Conservation (phyloP, 2,329 filamentous ascomycete genomes). For the Ramularia endophylla region DNA sequence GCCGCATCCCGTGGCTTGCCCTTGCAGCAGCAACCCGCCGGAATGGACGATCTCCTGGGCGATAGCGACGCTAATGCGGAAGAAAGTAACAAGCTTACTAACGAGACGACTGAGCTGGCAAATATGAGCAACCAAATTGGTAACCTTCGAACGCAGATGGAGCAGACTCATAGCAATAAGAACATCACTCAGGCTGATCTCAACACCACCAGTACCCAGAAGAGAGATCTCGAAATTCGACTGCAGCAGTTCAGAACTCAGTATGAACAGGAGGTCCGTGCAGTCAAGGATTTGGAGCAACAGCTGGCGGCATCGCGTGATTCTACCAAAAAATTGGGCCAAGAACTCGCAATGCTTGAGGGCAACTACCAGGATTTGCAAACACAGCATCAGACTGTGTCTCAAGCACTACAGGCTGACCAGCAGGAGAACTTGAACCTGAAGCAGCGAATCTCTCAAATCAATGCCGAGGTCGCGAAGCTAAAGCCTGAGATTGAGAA, state of each 20-base stretch:
- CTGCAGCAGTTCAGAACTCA: slow-evolving; percentile 77
- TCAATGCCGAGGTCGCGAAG: slow-evolving; percentile 76
- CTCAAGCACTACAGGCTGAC: slow-evolving; percentile 71
- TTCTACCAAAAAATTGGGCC: slow-evolving; percentile 77
- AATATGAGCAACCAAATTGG: slow-evolving; percentile 96
- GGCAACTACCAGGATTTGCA: slow-evolving; percentile 75
- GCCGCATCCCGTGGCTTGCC: slow-evolving; percentile 20
- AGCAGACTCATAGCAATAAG: slow-evolving; percentile 81
- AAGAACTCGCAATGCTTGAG: slow-evolving; percentile 77
- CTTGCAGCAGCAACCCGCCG: slow-evolving; percentile 36
- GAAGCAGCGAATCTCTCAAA: slow-evolving; percentile 78
- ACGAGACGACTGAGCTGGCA: slow-evolving; percentile 85
- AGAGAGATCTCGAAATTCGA: slow-evolving; percentile 86
- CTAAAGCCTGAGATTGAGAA: slow-evolving; percentile 91
- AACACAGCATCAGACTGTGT: slow-evolving; percentile 71
- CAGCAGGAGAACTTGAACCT: slow-evolving; percentile 80
- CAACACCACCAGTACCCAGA: slow-evolving; percentile 74
- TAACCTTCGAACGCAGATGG: slow-evolving; percentile 86
- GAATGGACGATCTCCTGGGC: slow-evolving; percentile 79
- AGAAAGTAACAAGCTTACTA: slow-evolving; percentile 78
- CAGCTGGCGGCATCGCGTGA: slow-evolving; percentile 68
- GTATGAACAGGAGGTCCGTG: slow-evolving; percentile 90
- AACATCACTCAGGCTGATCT: slow-evolving; percentile 73
- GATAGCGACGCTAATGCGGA: slow-evolving; percentile 71
- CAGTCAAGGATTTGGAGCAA: slow-evolving; percentile 78